Evolutionary conservation across 2,329 filamentous ascomycete species (phyloP), one percentile per base, ranked within the genome.

Genomic region (Monascus ruber): DNA sequence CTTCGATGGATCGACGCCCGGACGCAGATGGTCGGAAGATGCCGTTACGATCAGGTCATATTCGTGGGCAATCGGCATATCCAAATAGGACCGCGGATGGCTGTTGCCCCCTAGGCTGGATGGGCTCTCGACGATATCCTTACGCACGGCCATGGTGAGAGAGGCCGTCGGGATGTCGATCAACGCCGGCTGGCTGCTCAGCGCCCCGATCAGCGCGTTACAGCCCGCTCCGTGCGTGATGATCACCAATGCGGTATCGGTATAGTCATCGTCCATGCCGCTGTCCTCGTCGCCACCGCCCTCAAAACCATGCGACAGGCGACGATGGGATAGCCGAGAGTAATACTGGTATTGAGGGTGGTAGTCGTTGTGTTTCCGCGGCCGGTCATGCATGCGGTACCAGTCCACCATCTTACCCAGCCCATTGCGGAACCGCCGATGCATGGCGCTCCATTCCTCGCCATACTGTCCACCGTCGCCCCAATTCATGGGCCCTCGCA

Each of bases 391-490:
- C 57, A 71, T 64, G 39, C 66, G 65, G 56, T 98, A 98, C 85
- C 87, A 96, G 42, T 82, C 74, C 8, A 95, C 69, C 66, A 95
- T 74, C 34, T 77, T 77, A 47, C 84, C 79, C 31, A 95, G 62
- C 1, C 89, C 89, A 44, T 72, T 76, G 31, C 87, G 76, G 53
- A 96, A 94, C 24, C 91, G 77, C 56, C 81, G 81, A 62, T 98
- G 91, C 91, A 98, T 96, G 3, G 79, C 72, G 26, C 85, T 83
- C 91, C 91, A 98, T 62, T 96, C 91, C 62, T 98, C 91, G 1
- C 85, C 87, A 51, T 85, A 84, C 33, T 81, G 74, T 31, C 89
- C 91, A 6, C 89, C 89, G 52, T 86, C 80, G 5, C 88, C 89
- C 83, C 91, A 96, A 45, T 80, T 71, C 33, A 85, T 72, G 0